Conservation (phyloP, 768 basidiomycete genomes). For the Kwoniella shandongensis region DNA sequence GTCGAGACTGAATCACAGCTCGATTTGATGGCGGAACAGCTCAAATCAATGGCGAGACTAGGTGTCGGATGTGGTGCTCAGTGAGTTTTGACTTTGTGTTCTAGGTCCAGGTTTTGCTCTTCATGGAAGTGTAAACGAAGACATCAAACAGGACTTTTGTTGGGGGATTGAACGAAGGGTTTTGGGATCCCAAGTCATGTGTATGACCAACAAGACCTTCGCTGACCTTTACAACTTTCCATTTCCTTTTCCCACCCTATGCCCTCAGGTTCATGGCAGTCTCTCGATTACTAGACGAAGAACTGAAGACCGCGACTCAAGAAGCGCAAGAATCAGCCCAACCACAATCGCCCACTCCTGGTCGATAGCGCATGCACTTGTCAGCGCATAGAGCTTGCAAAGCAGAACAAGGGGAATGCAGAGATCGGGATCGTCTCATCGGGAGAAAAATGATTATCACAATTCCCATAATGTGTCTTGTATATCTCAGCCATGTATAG, state of each 20-base stretch:
- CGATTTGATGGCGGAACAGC: slow-evolving; percentile 70
- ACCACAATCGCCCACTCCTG: slow-evolving; percentile 1
- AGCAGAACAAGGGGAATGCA: too few relatives aligned
- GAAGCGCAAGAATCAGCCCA: slow-evolving; percentile 6
- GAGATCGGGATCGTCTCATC: too few relatives aligned
- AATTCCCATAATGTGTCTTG: too few relatives aligned
- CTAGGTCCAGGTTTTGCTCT: too few relatives aligned
- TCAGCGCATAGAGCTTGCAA: too few relatives aligned
- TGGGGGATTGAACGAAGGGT: too few relatives aligned
- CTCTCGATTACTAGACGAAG: slow-evolving; percentile 48
- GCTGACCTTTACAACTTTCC: not conserved
- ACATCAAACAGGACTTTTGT: too few relatives aligned
- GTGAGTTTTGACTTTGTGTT: slow-evolving; percentile 56
- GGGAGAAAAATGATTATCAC: too few relatives aligned
- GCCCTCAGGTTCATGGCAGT: slow-evolving; percentile 51
- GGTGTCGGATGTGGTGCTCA: slow-evolving; percentile 78
- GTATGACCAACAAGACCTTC: not conserved
- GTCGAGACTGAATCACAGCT: slow-evolving; percentile 73
- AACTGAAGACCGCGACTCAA: slow-evolving; percentile 24
- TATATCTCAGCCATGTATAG: too few relatives aligned
- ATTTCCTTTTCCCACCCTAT: not conserved
- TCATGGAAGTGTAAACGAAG: too few relatives aligned
- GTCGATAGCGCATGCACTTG: not conserved
- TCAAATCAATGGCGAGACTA: slow-evolving; percentile 75
- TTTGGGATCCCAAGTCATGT: too few relatives aligned